Conservation (phyloP, 2,329 filamentous ascomycete genomes). For the Fusarium brachygibbosum region DNA sequence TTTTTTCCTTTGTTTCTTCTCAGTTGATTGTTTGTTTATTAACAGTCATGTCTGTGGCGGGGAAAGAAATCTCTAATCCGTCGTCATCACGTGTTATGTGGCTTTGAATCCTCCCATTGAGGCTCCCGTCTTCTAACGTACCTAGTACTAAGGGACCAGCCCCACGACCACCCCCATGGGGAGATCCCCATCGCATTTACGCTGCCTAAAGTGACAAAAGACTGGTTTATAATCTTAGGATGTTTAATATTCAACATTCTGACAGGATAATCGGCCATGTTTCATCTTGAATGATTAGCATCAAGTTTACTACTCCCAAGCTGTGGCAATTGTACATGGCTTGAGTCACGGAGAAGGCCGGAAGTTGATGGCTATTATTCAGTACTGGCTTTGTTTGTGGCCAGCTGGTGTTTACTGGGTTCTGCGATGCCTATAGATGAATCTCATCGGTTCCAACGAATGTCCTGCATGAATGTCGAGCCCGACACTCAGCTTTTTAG, state of each 20-base stretch:
- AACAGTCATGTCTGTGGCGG: not conserved
- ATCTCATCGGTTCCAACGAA: not conserved
- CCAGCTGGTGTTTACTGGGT: not conserved
- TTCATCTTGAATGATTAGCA: not conserved
- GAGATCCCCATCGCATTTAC: constrained; percentile 10
- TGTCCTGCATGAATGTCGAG: not conserved
- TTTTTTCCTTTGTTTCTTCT: not conserved
- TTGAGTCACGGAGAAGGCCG: constrained; percentile 28
- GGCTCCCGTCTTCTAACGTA: not conserved
- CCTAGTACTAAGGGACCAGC: constrained; percentile 23
- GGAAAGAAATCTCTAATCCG: not conserved
- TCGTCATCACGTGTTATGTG: not conserved
- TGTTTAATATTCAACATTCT: not conserved
- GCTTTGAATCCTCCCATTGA: not conserved
- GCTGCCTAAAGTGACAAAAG: not conserved
- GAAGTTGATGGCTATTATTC: not conserved
- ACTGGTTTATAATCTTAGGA: not conserved
- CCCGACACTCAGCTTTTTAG: not conserved
- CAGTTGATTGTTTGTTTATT: no score
- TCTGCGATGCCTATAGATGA: no score
- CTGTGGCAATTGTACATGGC: not conserved
- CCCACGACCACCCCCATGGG: constrained; percentile 16
- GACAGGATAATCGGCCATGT: not conserved
- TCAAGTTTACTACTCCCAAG: not conserved
- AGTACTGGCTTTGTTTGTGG: not conserved